Base-by-base conservation (phyloP, 805 yeast genomes). In the Komagataella phaffii region DNA sequence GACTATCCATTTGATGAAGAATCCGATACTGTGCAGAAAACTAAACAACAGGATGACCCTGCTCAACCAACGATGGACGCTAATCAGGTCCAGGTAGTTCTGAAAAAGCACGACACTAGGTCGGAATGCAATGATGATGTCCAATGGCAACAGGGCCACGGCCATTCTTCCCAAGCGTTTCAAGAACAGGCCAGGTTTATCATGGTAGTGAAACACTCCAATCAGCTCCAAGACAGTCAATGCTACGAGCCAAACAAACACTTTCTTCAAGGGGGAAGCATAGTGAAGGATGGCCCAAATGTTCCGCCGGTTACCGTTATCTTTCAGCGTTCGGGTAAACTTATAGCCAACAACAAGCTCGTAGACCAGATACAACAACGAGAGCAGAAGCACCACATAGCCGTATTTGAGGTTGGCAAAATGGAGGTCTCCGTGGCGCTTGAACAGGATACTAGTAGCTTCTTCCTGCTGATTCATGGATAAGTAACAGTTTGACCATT, bases 31-130 rank as follows among this genome's bases (percentile, higher is more conserved):
- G 58, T 85, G 95, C 3, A 73, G 49, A 0, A 73, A 46, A 0
- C 74, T 73, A 36, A 74, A 60, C 0, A 71, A 54, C 1, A 80
- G 60, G 19, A 83, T 73, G 1, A 80, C 44, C 53, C 91, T 67
- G 3, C 89, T 81, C 1, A 83, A 56, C 90, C 91, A 84, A 58
- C 83, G 83, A 61, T 85, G 95, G 7, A 85, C 57, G 17, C 70
- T 70, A 10, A 85, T 59, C 12, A 77, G 65, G 50, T 76, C 78
- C 53, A 82, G 61, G 58, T 85, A 85, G 50, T 63, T 75, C 58
- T 60, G 75, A 51, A 66, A 59, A 3, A 71, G 71, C 51, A 74
- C 59, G 44, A 75, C 74, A n/a, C 73, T 66, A 2, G 88, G 88
- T 52, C 83, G 69, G 12, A 83, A 57, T 2, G 77, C 78, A 17